Base-by-base conservation (phyloP, 176 grass and related monocot genomes). In the Canna indica region DNA sequence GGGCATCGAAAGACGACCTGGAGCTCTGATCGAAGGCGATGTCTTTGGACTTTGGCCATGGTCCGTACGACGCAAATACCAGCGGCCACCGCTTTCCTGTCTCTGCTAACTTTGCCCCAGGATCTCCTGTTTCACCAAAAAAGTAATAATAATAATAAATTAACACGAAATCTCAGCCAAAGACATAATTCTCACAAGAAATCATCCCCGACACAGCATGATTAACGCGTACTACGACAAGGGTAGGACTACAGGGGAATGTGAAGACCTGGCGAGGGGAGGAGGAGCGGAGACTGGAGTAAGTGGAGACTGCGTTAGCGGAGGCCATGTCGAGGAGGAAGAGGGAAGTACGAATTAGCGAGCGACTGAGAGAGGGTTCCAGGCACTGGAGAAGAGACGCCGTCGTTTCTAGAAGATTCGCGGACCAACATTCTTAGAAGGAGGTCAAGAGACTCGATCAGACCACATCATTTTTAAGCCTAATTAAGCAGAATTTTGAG, bases 21-120 rank as follows among this genome's bases (percentile, higher is more conserved):
- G 72, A 74, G 5, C 26, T 45, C 57, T 74, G 57, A 15, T 74
- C 72, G 33, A 74, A 74, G 28, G 72, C 72, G 57, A 74, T 74
- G 36, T 74, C n/a, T n/a, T n/a, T n/a, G n/a, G n/a, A n/a, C 72
- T 14, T 74, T 74, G 22, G 72, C 72, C 72, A 62, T 31, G 36
- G 72, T 36, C 2, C 72, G 53, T 36, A 74, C 72, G 20, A 46
- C 72, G 33, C n/a, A 74, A 25, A 36, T 62, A 34, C 26, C 72
- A 35, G 34, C 22, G 54, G 0, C 26, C 53, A 56, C 32, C 26
- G 56, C 72, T 17, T n/a, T n/a, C n/a, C 1, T 62, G 72, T 33
- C 47, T 25, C 27, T 34, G 20, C 18, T 6, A 28, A 9, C 28
- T 53, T 30, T 54, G 30, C 46, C 31, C 56, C 29, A 38, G 47